A percentile compares a stretch with the other conserved stretches of the same genome.
Conservation (phyloP, 2,329 filamentous ascomycete genomes). For the Didymella keratinophila region DNA sequence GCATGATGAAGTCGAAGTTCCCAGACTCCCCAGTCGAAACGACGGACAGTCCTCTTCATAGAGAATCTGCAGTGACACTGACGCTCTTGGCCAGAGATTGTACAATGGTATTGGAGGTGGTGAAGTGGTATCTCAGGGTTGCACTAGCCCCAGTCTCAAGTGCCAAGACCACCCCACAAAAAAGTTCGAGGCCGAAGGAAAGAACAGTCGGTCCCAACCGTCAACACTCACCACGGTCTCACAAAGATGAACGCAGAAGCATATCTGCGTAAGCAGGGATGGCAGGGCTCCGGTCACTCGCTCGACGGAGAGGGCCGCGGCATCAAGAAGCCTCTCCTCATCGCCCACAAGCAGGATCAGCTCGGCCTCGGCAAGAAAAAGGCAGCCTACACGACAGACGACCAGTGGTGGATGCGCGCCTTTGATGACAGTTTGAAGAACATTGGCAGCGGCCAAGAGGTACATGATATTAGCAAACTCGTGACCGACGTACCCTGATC, state of each 20-base stretch:
- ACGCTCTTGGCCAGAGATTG: background rate
- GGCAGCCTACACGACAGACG: constrained; percentile 61
- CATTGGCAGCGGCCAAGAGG: constrained; percentile 48
- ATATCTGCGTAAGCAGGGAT: constrained; percentile 85
- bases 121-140: constrained; percentile 1
- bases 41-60: background rate
- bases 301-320: constrained; percentile 80
- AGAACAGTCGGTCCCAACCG: background rate
- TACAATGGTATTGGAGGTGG: too few relatives aligned
- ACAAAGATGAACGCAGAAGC: constrained; percentile 79
- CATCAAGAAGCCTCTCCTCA: constrained; percentile 81
- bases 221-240: constrained; percentile 3
- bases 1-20: background rate
- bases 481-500: constrained; percentile 30
- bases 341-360: constrained; percentile 82
- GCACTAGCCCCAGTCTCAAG: background rate
- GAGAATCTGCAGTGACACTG: background rate
- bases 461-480: constrained; percentile 10
- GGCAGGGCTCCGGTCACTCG: constrained; percentile 87
- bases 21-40: background rate
- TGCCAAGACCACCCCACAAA: constrained; percentile 20
- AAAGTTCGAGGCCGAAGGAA: constrained; percentile 17
- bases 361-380: constrained; percentile 82
- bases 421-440: constrained; percentile 90
- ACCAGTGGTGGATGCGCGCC: constrained; percentile 97